phyloP scores from a whole-genome alignment of 1,284 basidiomycete species.

The Malassezia slooffiae region DNA sequence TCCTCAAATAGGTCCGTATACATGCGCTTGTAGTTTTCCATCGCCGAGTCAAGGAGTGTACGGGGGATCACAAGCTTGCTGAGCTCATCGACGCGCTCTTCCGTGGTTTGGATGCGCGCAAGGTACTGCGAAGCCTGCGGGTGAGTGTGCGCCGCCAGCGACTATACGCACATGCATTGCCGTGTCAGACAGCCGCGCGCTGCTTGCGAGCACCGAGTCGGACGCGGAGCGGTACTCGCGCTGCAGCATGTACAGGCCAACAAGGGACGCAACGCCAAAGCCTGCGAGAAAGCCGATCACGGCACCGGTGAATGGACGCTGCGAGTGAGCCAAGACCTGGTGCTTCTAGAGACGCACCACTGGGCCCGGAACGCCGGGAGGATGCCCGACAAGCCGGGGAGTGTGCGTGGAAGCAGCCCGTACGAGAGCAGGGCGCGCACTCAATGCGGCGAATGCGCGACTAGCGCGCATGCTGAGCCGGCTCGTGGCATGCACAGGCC shows the following conservation, averaged over 20 bases:
- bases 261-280: not conserved
- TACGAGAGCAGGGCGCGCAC: too few species aligned
- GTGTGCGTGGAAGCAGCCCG: too few species aligned
- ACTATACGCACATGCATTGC: slow-evolving; percentile 12
- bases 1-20: slow-evolving; percentile 15
- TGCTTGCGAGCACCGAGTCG: slow-evolving; percentile 5
- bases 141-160: not conserved
- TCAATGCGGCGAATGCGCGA: too few species aligned
- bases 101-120: slow-evolving; percentile 7
- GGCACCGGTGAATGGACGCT: slow-evolving; percentile 12
- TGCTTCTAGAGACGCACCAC: slow-evolving; percentile 3
- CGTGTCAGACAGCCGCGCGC: slow-evolving; percentile 4
- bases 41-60: not conserved
- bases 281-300: slow-evolving; percentile 9
- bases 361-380: not conserved
- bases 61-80: slow-evolving; percentile 1
- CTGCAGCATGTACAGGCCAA: slow-evolving; percentile 9
- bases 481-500: too few species aligned
- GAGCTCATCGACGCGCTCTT: slow-evolving; percentile 1
- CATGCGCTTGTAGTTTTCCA: too few species aligned
- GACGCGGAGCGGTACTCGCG: slow-evolving; percentile 7
- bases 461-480: too few species aligned
- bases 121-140: slow-evolving; percentile 9
- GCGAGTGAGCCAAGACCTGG: not conserved
- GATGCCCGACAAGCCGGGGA: slow-evolving; percentile 11